Evolutionary conservation across 192 early-diverging fungal genomes (phyloP), one percentile per base, ranked within the genome.

Genomic region (Entomortierella lignicola): DNA sequence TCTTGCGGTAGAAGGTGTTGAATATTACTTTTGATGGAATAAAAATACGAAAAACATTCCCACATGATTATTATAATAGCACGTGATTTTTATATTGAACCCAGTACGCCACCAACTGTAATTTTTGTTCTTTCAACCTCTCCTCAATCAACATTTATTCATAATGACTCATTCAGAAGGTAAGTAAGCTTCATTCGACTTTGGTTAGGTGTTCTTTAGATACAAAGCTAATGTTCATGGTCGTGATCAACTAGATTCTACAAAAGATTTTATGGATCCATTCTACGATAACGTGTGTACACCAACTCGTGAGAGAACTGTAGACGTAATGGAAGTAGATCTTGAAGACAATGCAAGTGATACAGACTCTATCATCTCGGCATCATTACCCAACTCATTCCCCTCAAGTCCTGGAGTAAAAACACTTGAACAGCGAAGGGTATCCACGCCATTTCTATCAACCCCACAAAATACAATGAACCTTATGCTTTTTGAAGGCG

Each of bases 331-430:
- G 72, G 72, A 75, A 20, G n/a, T 77, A 10, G 73, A 77, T 30
- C 44, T 30, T 4, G 43, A 53, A 44, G 56, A 62, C 1, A 37
- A 44, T 12, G 66, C 43, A 21, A 63, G 66, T 23, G 66, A 58
- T 41, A 53, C 23, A 21, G 72, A 74, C 18, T 63, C 66, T 17
- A 56, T 48, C 10, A 59, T 64, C 17, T 77, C 73, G n/a, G 30
- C 73, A 25, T 77, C 73, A 34, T 39, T 77, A 31, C 73, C 73
- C 23, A 59, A 11, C 21, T 77, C 73, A 30, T 77, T 77, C 20
- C 25, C 61, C 6, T 51, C 60, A 47, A 47, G 44, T 15, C 44
- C 44, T 2, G 51, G 43, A 34, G 50, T 43, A 1, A 56, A 32
- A 29, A 31, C 62, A 20, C n/a, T 70, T 0, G 61, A 61, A n/a